Base-by-base conservation (phyloP, 805 yeast species). In the Saccharomycopsis fermentans region DNA sequence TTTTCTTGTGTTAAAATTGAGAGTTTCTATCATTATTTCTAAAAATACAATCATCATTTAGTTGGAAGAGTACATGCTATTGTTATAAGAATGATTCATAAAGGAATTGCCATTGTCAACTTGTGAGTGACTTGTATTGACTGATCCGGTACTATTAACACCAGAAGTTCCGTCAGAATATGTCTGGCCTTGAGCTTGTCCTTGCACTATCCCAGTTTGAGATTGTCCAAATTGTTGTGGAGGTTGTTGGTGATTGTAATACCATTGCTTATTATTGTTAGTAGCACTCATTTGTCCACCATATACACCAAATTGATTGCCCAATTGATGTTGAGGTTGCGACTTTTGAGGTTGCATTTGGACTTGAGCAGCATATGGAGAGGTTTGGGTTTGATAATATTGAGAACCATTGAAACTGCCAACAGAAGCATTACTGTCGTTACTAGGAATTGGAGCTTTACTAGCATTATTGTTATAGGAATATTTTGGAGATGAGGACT, bases 321-420 rank as follows among this genome's bases (percentile, higher is more conserved):
- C 55, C n/a, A 54, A 27, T n/a, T 54, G 55, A 14, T 37, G 35
- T 39, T 37, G 55, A 16, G 47, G 55, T 26, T 54, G 55, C 21
- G 19, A 21, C 19, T 17, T 39, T n/a, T 39, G 47, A 17, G 39
- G 26, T 29, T 24, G 50, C 24, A 37, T 54, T 39, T 43, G 51
- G 21, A 19, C 34, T 19, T 43, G 50, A 1, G 29, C 50, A 43
- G 50, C 29, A 43, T 43, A 43, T 21, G 50, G 50, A 3, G 50
- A 43, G 26, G 24, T 43, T 21, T 43, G 50, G 9, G 50, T 21
- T 43, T 43, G 50, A 11, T 43, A 43, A 21, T 43, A 43, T 21
- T 43, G 50, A 14, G 50, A 43, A 11, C 32, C 50, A 8, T 43
- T 43, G 26, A 26, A 6, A 21, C 39, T 43, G 21, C 29, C 29